phyloP scores from a whole-genome alignment of 1,284 basidiomycete species.

The Ganoderma multipileum region DNA sequence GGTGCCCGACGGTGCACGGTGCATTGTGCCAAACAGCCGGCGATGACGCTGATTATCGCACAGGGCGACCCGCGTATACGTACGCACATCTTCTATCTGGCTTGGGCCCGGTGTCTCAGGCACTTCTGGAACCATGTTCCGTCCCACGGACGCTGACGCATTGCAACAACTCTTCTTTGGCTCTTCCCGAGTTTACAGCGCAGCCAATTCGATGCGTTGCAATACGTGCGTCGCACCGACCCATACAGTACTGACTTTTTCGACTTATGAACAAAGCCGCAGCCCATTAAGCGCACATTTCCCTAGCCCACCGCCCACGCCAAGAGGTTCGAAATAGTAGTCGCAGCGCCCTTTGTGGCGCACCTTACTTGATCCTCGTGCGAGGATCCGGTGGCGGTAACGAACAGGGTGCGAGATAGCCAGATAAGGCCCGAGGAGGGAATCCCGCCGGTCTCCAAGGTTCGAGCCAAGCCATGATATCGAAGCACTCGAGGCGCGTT shows the following conservation, averaged over 20 bases:
- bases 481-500: background rate
- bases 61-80: background rate
- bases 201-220: background rate
- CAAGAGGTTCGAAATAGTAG: background rate
- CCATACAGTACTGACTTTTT: background rate
- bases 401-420: background rate
- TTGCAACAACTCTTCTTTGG: background rate
- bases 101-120: background rate
- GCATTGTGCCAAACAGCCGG: background rate
- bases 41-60: background rate
- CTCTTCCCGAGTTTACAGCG: background rate
- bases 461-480: conserved; percentile 3
- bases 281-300: background rate
- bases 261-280: background rate
- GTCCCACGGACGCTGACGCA: background rate
- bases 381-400: background rate
- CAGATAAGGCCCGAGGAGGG: background rate
- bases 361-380: background rate
- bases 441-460: background rate
- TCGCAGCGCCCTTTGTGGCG: background rate
- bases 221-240: background rate
- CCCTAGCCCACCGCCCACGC: background rate
- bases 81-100: background rate
- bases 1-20: background rate
- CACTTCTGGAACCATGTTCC: background rate